phyloP scores from a whole-genome alignment of 768 basidiomycete genomes.

The Stropharia rugosoannulata region DNA sequence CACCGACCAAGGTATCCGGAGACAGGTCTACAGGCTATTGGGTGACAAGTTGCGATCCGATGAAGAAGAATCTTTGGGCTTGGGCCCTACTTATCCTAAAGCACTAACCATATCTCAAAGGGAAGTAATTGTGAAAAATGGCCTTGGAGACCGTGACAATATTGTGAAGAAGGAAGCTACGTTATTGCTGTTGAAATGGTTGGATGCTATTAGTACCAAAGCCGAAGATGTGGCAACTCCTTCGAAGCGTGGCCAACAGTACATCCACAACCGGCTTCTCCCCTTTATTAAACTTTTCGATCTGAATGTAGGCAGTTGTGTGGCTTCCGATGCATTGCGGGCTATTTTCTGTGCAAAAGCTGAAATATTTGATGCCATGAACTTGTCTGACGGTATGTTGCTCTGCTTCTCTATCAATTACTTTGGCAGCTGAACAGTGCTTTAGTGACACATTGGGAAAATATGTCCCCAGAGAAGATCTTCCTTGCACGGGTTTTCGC shows the following conservation, averaged over 20 bases:
- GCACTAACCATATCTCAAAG: constrained; percentile 70
- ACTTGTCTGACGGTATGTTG: constrained; percentile 60
- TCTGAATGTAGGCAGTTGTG: constrained; percentile 45
- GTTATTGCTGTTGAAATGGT: constrained; percentile 73
- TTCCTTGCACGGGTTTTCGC: constrained; percentile 85
- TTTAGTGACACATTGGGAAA: constrained; percentile 70
- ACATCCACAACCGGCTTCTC: constrained; percentile 37
- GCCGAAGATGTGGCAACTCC: constrained; percentile 29
- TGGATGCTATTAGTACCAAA: constrained; percentile 52
- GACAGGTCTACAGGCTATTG: constrained; percentile 64
- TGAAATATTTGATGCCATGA: constrained; percentile 65
- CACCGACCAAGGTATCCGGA: constrained; percentile 71
- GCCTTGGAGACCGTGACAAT: constrained; percentile 83
- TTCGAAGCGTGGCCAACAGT: constrained; percentile 1
- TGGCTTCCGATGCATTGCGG: constrained; percentile 73
- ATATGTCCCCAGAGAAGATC: constrained; percentile 69
- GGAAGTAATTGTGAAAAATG: constrained; percentile 75
- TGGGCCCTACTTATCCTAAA: constrained; percentile 63
- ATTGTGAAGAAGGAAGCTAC: constrained; percentile 71
- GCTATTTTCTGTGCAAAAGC: constrained; percentile 67
- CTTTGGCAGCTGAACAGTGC: not conserved
- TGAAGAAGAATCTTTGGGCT: constrained; percentile 12
- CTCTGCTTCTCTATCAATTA: not conserved
- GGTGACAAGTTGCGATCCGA: constrained; percentile 40
- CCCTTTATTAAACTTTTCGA: constrained; percentile 61